phyloP scores from a whole-genome alignment of 768 basidiomycete genomes.

The Rossbeevera mucosa region DNA sequence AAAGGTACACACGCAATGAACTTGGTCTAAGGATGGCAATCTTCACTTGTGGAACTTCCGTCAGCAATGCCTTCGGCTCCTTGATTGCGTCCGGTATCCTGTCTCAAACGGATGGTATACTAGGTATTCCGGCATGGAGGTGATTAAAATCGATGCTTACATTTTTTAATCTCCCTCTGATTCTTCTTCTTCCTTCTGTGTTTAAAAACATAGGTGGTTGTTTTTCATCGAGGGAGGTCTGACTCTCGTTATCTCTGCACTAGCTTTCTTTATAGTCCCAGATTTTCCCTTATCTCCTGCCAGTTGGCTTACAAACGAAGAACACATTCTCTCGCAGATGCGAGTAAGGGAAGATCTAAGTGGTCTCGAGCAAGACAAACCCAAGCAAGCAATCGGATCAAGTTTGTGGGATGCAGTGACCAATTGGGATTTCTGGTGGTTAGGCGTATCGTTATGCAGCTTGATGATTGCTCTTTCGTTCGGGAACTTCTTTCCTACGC shows the following conservation, averaged over 20 bases:
- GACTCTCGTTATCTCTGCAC: constrained; percentile 47
- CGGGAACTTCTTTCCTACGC: constrained; percentile 75
- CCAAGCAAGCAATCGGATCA: constrained; percentile 31
- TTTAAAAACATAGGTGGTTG: constrained; percentile 49
- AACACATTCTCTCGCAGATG: constrained; percentile 48
- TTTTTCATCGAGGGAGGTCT: constrained; percentile 62
- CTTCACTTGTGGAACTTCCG: constrained; percentile 64
- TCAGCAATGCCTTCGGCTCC: constrained; percentile 78
- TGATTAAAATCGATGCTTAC: constrained; percentile 26
- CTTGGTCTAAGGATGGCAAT: constrained; percentile 63
- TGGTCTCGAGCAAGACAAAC: constrained; percentile 44
- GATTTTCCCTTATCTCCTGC: constrained; percentile 63
- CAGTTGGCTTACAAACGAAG: constrained; percentile 55
- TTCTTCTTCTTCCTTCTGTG: background rate
- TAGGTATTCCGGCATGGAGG: constrained; percentile 71
- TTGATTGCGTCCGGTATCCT: constrained; percentile 76
- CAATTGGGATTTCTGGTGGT: constrained; percentile 82
- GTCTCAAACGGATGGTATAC: constrained; percentile 57
- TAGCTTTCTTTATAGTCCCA: constrained; percentile 61
- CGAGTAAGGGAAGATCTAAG: constrained; percentile 62
- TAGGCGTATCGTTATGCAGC: constrained; percentile 58
- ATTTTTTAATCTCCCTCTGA: background rate
- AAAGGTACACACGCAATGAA: constrained; percentile 57
- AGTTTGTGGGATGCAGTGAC: constrained; percentile 55
- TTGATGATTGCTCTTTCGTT: constrained; percentile 58